phyloP scores from a whole-genome alignment of 2,329 filamentous ascomycete species.

The Aspergillus sp. region DNA sequence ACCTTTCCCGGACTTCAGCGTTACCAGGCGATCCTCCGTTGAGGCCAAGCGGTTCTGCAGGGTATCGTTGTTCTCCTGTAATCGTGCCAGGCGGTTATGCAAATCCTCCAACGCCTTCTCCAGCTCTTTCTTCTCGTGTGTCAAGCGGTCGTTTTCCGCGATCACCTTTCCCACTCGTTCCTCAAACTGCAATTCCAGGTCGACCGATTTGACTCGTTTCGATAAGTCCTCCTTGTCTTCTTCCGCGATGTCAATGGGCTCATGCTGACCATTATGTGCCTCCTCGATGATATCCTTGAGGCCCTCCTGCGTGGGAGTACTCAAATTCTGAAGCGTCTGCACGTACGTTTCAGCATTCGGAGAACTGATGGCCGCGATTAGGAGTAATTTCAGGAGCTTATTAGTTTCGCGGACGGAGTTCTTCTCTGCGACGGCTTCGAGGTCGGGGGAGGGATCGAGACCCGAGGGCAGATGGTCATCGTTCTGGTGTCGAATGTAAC shows the following conservation, averaged over 20 bases:
- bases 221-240: slow-evolving; percentile 29
- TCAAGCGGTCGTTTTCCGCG: slow-evolving; percentile 53
- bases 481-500: slow-evolving; percentile 41
- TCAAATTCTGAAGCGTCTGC: slow-evolving; percentile 38
- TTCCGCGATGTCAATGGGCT: slow-evolving; percentile 29
- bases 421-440: slow-evolving; percentile 42
- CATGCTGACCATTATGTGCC: slow-evolving; percentile 36
- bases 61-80: slow-evolving; percentile 45
- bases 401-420: slow-evolving; percentile 38
- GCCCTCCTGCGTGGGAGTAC: slow-evolving; percentile 38
- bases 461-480: slow-evolving; percentile 37
- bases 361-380: slow-evolving; percentile 57
- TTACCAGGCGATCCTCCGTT: slow-evolving; percentile 47
- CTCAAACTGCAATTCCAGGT: slow-evolving; percentile 43
- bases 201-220: slow-evolving; percentile 32
- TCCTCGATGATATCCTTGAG: slow-evolving; percentile 44
- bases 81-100: slow-evolving; percentile 53
- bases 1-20: slow-evolving; percentile 42
- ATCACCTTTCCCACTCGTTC: slow-evolving; percentile 43
- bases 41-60: slow-evolving; percentile 40
- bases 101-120: slow-evolving; percentile 46
- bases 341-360: slow-evolving; percentile 52
- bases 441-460: slow-evolving; percentile 37
- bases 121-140: slow-evolving; percentile 45
- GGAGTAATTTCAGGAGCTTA: slow-evolving; percentile 57